These are phyloP conservation scores for Brasenia schreberi DNA, from an alignment of 164 flowering plant genomes.

Conservation along the genomic window DNA sequence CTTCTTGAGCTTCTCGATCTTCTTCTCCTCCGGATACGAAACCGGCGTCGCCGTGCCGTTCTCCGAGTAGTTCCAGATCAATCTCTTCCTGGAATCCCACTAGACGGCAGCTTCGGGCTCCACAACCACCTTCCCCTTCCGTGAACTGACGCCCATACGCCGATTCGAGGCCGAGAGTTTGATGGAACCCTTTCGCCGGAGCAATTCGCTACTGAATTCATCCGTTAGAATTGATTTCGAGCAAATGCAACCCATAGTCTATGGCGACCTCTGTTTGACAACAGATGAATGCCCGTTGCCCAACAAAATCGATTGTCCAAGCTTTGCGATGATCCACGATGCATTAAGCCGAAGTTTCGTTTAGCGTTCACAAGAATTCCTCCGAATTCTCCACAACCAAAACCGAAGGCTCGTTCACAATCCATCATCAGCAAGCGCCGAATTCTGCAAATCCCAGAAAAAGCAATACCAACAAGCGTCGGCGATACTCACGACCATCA, in stretches of 20 bases:
- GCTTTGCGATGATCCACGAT: slow-evolving; percentile 3
- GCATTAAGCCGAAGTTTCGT: slow-evolving; percentile 9
- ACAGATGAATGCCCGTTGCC: slow-evolving; percentile 6
- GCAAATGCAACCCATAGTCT: slow-evolving; percentile 82
- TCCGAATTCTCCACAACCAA: not conserved
- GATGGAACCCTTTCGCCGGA: slow-evolving; percentile 7
- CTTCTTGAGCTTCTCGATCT: not conserved
- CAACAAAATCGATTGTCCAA: not conserved
- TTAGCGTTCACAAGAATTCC: not conserved
- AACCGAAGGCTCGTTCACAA: not conserved
- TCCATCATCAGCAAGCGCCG: not conserved
- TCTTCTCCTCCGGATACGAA: slow-evolving; percentile 8
- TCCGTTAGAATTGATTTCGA: slow-evolving; percentile 35
- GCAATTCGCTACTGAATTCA: slow-evolving; percentile 14
- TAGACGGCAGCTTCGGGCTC: slow-evolving; percentile 16
- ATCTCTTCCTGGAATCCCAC: slow-evolving; percentile 6
- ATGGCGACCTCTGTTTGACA: slow-evolving; percentile 2
- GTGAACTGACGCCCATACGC: slow-evolving; percentile 32
- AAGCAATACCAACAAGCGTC: not conserved
- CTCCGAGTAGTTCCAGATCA: slow-evolving; percentile 10
- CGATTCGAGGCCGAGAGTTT: slow-evolving; percentile 13
- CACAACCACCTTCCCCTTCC: slow-evolving; percentile 23
- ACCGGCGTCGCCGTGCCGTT: slow-evolving; percentile 5
- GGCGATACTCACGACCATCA: not conserved
- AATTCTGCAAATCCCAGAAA: not conserved